Evolutionary conservation across 140 eudicot species (phyloP).

Genomic region (Ambrosia hybrid): DNA sequence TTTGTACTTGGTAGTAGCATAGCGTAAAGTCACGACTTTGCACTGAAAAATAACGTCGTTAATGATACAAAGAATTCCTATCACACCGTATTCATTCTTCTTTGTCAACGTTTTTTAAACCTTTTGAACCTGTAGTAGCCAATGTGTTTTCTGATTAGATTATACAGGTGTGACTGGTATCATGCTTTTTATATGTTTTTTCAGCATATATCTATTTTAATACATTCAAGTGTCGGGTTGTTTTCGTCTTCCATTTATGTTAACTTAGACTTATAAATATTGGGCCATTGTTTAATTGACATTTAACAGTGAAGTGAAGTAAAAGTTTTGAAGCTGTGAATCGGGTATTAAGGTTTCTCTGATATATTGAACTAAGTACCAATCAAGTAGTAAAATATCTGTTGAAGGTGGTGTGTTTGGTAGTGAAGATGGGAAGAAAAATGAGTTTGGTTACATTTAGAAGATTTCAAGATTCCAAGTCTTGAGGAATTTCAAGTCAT

Average conservation of each 20-base stretch:
- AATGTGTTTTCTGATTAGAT: not conserved
- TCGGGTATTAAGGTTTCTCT: conserved; percentile 45
- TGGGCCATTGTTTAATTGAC: conserved; percentile 35
- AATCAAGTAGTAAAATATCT: conserved; percentile 57
- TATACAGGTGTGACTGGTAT: not conserved
- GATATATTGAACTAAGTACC: conserved; percentile 30
- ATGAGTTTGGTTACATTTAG: conserved; percentile 65
- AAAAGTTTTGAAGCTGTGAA: conserved; percentile 70
- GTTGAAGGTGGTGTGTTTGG: conserved; percentile 72
- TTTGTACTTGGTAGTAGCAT: not conserved
- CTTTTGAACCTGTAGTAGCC: not conserved
- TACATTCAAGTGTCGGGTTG: not conserved
- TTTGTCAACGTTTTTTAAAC: not conserved
- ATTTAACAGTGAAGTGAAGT: conserved; percentile 65
- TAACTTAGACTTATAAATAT: conserved; percentile 4
- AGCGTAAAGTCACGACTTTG: not conserved
- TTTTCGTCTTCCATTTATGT: not conserved
- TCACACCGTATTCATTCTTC: not conserved
- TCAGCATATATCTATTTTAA: not conserved
- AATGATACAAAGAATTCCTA: not conserved
- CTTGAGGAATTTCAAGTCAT: conserved; percentile 79
- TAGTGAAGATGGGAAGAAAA: conserved; percentile 79
- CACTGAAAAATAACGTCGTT: not conserved
- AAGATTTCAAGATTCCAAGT: conserved; percentile 76
- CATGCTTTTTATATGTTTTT: not conserved